Base-by-base conservation (phyloP, 352 stramenopile genomes). In the Phytophthora pini region DNA sequence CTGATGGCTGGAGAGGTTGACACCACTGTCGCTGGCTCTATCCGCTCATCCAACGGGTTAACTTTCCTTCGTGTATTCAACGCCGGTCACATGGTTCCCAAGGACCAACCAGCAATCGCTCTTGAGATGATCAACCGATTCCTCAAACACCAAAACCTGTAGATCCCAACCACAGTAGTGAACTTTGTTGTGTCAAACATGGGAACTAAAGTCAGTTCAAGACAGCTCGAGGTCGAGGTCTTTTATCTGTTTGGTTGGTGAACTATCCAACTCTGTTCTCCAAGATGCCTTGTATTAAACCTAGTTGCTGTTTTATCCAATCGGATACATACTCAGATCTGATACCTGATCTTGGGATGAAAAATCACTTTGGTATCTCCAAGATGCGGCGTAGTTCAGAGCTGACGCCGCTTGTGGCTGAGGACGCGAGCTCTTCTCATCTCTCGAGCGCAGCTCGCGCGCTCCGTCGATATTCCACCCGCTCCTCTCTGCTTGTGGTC, bases 91-190 rank as follows among this genome's bases (percentile, higher is more conserved):
- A 77, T 86, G 71, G 80, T 88, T 10, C 70, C 79, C 5, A 71
- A 45, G 39, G 74, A 89, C 45, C 74, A 89, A 60, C 80, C 82
- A 5, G 57, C 49, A 3, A 59, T 77, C 1, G 52, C 79, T 43
- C 58, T 87, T 20, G 74, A 70, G 51, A 86, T 90, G 77, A 69
- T 92, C 47, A 78, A 82, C 41, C 59, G 65, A 43, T 90, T 93
- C 77, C 71, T 93, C 22, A 64, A 70, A 7, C 70, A 72, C 40
- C 61, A 83, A 61, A 40, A 15, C 8, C 56, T 88, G 11, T 74
- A 69, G 45, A 26, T 26, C 24, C 24, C 24, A 26, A 26, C 24
- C 24, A 26, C 24, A 26, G 24, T 26, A 26, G 24, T 26, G 24
- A 26, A 26, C 20, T 48, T 11, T 45, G 22, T 7, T 6, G 29